These are phyloP conservation scores for Fusarium stilboides DNA, from an alignment of 2,329 filamentous ascomycete species.

Conservation along the genomic window DNA sequence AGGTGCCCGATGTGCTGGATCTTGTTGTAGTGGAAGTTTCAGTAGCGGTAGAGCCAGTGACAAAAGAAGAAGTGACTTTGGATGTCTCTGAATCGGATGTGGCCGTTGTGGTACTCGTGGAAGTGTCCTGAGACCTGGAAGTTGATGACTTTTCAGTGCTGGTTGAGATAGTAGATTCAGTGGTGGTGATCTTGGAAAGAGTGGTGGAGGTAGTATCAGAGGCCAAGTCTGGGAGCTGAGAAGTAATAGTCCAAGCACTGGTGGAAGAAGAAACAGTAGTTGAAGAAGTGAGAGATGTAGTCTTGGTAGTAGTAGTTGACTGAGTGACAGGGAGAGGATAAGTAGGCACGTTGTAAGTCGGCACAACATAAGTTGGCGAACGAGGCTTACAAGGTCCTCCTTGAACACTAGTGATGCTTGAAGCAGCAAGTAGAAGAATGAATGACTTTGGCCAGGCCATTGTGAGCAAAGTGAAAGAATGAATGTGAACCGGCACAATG, in stretches of 20 bases:
- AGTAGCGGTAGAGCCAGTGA: neutral
- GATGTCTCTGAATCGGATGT: conserved; percentile 1
- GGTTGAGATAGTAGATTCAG: neutral
- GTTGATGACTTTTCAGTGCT: conserved; percentile 4
- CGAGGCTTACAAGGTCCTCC: conserved; percentile 39
- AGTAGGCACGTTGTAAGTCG: conserved; percentile 22
- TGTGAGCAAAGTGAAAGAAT: conserved; percentile 19
- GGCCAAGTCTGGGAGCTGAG: neutral
- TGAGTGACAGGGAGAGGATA: conserved; percentile 22
- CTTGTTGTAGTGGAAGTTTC: conserved; percentile 12
- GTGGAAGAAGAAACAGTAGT: neutral
- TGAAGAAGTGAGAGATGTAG: conserved; percentile 9
- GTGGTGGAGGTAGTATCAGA: conserved; percentile 2
- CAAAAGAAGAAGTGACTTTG: neutral
- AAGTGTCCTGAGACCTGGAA: conserved; percentile 5
- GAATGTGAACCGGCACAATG: conserved; percentile 24
- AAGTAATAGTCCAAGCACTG: neutral
- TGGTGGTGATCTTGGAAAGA: conserved; percentile 5
- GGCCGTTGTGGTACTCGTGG: conserved; percentile 1
- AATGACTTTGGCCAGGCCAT: conserved; percentile 38
- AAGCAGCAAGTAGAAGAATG: conserved; percentile 33
- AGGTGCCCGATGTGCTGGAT: neutral
- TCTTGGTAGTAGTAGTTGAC: conserved; percentile 5
- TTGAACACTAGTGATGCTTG: conserved; percentile 11
- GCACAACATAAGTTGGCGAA: conserved; percentile 19